Conservation (phyloP, 768 basidiomycete genomes). For the Trametes villosa region DNA sequence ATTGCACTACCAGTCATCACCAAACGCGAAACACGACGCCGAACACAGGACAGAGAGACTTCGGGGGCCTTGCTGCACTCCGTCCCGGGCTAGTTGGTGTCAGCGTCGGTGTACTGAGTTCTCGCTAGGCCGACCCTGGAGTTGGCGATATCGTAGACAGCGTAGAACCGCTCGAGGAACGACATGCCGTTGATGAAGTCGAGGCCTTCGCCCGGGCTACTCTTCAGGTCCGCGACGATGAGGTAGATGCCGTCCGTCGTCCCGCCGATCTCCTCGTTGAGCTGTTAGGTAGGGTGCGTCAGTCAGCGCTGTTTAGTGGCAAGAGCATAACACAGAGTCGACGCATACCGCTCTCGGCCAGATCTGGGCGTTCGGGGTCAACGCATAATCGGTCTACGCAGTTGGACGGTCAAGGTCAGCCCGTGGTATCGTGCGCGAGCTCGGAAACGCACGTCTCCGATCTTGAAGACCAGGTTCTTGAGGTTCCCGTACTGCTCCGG, state of each 20-base stretch:
- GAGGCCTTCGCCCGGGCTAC: constrained; percentile 34
- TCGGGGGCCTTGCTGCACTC: not conserved
- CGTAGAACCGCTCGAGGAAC: constrained; percentile 44
- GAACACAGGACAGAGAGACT: not conserved
- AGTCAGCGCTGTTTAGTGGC: not conserved
- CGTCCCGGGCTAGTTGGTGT: constrained; percentile 30
- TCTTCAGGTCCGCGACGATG: constrained; percentile 35
- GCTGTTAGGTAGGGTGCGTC: constrained; percentile 15
- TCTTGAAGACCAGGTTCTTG: constrained; percentile 26
- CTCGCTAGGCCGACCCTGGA: constrained; percentile 40
- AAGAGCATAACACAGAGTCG: not conserved
- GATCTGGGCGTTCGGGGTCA: constrained; percentile 50
- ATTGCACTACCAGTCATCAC: too few relatives aligned
- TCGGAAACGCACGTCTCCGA: constrained; percentile 11
- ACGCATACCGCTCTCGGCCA: constrained; percentile 41
- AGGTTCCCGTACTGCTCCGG: constrained; percentile 33
- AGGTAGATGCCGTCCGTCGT: constrained; percentile 32
- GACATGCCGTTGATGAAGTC: constrained; percentile 43
- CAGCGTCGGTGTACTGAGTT: constrained; percentile 36
- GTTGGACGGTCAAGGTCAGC: too few relatives aligned
- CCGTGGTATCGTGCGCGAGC: not conserved
- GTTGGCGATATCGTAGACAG: constrained; percentile 39
- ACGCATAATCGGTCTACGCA: constrained; percentile 31
- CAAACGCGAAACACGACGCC: not conserved
- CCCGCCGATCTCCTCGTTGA: constrained; percentile 38